Conservation (phyloP, 805 yeast genomes). For the Saccharomycopsis javanensis region DNA sequence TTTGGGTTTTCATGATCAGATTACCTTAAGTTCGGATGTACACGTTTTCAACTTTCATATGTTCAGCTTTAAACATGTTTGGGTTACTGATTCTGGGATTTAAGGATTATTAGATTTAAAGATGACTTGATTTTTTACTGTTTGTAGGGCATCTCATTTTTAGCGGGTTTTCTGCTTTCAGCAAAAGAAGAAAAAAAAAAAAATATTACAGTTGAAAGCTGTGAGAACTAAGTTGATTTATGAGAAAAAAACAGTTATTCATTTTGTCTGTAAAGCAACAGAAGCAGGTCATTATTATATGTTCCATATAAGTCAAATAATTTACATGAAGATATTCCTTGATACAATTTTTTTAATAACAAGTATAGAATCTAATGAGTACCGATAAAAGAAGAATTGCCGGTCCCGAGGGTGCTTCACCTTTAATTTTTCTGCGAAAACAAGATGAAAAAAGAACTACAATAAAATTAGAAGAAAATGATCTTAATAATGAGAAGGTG, state of each 20-base stretch:
- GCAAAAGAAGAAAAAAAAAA: too few relatives aligned
- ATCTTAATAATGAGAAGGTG: constrained; percentile 5
- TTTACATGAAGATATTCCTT: background rate
- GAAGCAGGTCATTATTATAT: too few relatives aligned
- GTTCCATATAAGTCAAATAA: background rate
- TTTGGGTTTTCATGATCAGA: too few relatives aligned
- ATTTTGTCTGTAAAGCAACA: too few relatives aligned
- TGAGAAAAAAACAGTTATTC: too few relatives aligned
- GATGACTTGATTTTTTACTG: background rate
- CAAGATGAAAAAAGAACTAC: constrained; percentile 6
- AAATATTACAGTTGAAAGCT: too few relatives aligned
- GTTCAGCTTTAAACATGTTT: background rate
- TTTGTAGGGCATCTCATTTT: too few relatives aligned
- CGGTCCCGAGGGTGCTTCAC: constrained; percentile 66
- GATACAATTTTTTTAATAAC: background rate
- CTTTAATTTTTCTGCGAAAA: constrained; percentile 32
- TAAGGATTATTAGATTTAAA: too few relatives aligned
- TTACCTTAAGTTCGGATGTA: background rate
- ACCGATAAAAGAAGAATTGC: constrained; percentile 76
- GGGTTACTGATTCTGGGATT: background rate
- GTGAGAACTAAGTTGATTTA: too few relatives aligned
- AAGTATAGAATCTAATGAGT: background rate
- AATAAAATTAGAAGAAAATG: constrained; percentile 16
- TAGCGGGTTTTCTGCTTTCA: too few relatives aligned
- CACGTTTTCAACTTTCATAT: background rate